These are phyloP conservation scores for Tilletia horrida DNA, from an alignment of 1,284 basidiomycete genomes.

Conservation along the genomic window DNA sequence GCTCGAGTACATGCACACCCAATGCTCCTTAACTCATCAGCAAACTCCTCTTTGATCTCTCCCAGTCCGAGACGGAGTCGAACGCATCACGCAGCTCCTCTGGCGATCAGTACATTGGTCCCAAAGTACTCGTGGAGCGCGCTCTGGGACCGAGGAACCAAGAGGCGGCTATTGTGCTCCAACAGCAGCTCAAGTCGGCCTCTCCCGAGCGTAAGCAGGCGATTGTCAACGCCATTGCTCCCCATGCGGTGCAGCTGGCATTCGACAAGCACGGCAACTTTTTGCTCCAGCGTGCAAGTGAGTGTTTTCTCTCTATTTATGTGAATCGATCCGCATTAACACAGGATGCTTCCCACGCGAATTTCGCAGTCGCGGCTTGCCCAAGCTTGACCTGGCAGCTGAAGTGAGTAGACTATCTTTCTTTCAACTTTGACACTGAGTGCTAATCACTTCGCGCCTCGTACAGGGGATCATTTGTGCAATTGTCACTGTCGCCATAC, in stretches of 20 bases:
- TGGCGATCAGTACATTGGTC: slow-evolving; percentile 7
- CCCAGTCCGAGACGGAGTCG: slow-evolving; percentile 4
- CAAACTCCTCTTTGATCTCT: not conserved
- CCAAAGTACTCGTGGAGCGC: slow-evolving; percentile 8
- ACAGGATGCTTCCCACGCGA: not conserved
- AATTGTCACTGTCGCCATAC: slow-evolving; percentile 41
- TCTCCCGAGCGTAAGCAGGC: slow-evolving; percentile 23
- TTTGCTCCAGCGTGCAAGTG: slow-evolving; percentile 41
- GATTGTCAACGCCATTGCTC: slow-evolving; percentile 34
- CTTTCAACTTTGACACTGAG: too few relatives aligned
- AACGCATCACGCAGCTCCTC: not conserved
- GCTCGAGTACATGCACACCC: too few relatives aligned
- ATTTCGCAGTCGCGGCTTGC: slow-evolving; percentile 25
- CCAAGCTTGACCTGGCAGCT: slow-evolving; percentile 30
- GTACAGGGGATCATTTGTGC: slow-evolving; percentile 26
- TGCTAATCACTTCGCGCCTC: not conserved
- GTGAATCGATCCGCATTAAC: not conserved
- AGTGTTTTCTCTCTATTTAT: not conserved
- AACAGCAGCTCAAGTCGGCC: slow-evolving; percentile 45
- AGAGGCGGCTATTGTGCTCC: slow-evolving; percentile 20
- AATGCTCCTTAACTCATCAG: not conserved
- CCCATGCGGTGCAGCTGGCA: slow-evolving; percentile 30
- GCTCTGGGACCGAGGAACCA: slow-evolving; percentile 10
- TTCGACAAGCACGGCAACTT: slow-evolving; percentile 49
- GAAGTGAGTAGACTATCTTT: slow-evolving; percentile 26